phyloP scores from a whole-genome alignment of 2,329 filamentous ascomycete genomes.

The Phaeosphaeriaceae sp. region DNA sequence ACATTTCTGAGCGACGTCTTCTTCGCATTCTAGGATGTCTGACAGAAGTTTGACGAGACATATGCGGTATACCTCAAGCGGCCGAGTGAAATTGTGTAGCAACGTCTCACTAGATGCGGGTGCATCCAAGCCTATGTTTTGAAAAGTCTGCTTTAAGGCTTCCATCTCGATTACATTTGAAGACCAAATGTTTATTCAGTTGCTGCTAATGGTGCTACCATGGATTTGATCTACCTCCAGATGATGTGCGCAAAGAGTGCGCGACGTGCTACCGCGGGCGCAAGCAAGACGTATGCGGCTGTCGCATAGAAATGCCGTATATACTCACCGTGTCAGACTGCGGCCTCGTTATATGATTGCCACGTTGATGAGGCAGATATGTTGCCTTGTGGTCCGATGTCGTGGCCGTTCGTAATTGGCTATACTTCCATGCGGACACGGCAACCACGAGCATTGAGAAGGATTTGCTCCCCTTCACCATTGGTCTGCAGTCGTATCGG shows the following conservation, averaged over 20 bases:
- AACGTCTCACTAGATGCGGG: background rate
- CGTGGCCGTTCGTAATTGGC: conserved; percentile 14
- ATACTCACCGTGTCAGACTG: background rate
- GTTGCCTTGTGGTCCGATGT: background rate
- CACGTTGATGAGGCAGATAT: conserved; percentile 9
- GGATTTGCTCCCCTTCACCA: background rate
- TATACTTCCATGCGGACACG: conserved; percentile 4
- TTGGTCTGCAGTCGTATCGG: background rate
- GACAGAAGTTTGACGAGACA: conserved; percentile 30
- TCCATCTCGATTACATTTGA: no score
- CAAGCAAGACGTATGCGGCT: no score
- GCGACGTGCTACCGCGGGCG: background rate
- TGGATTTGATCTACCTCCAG: no score
- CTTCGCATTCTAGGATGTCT: conserved; percentile 18
- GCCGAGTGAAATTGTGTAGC: conserved; percentile 21
- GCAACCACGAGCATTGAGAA: background rate
- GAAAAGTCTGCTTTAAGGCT: no score
- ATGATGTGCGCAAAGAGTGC: no score
- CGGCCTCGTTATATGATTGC: background rate
- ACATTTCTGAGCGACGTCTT: conserved; percentile 26
- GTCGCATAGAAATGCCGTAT: no score
- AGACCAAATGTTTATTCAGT: no score
- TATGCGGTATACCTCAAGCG: conserved; percentile 34
- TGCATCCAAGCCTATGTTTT: background rate
- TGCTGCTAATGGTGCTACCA: no score